Conservation (phyloP, 225 moss, liverwort and hornwort species). For the Sphagnum tenellum region DNA sequence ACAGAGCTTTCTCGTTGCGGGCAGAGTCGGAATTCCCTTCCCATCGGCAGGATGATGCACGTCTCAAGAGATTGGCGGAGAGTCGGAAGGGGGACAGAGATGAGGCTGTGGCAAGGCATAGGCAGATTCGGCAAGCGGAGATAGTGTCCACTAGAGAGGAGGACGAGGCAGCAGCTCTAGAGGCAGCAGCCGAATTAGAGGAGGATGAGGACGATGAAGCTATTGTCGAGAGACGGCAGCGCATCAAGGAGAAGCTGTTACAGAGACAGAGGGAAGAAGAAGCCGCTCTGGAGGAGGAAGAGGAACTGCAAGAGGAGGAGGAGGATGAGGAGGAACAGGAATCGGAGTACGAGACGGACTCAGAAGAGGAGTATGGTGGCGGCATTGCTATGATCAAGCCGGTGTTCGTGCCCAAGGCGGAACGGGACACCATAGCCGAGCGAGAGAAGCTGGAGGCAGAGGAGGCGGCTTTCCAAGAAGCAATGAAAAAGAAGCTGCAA, state of each 20-base stretch:
- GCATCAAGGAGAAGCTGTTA: conserved; percentile 64
- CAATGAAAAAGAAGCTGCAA: conserved; percentile 91
- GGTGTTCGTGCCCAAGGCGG: conserved; percentile 87
- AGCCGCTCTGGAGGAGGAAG: conserved; percentile 68
- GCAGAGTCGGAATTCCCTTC: conserved; percentile 56
- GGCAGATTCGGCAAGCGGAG: conserved; percentile 91
- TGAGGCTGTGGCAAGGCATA: conserved; percentile 79
- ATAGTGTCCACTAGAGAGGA: conserved; percentile 94
- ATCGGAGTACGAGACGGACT: conserved; percentile 94
- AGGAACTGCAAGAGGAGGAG: conserved; percentile 42
- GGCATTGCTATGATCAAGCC: conserved; percentile 96
- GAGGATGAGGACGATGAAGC: conserved; percentile 95
- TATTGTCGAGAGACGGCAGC: conserved; percentile 86
- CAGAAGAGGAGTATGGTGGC: conserved; percentile 92
- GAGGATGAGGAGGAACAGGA: conserved; percentile 89
- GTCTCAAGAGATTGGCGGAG: conserved; percentile 79
- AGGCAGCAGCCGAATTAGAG: conserved; percentile 82
- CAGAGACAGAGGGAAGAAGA: conserved; percentile 85
- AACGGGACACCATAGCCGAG: conserved; percentile 91
- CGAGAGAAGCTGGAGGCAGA: conserved; percentile 90
- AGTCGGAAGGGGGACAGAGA: conserved; percentile 73
- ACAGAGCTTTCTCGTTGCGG: conserved; percentile 59
- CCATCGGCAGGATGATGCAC: conserved; percentile 58
- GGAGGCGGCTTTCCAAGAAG: conserved; percentile 68
- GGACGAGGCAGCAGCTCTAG: conserved; percentile 75